Percentiles rank a stretch among this genome's conserved stretches.
These are phyloP conservation scores for Pseudocercospora fijiensis DNA, from an alignment of 2,329 filamentous ascomycete genomes.

Conservation along the genomic window DNA sequence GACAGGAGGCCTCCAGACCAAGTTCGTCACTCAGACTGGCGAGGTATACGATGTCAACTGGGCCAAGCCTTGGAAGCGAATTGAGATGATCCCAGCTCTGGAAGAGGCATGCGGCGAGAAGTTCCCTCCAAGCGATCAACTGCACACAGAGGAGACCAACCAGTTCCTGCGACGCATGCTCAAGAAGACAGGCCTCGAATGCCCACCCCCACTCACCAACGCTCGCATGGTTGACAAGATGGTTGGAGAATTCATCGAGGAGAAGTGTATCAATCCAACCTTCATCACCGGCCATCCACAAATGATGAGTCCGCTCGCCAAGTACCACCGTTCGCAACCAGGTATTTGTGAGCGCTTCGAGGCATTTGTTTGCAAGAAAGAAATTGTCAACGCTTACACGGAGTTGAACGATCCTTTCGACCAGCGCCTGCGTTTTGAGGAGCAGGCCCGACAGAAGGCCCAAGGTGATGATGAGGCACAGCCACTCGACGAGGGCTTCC, in stretches of 20 bases:
- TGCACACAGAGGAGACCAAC: conserved; percentile 86
- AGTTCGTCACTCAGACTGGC: conserved; percentile 80
- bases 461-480: conserved; percentile 98
- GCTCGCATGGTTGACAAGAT: conserved; percentile 95
- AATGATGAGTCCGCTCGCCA: conserved; percentile 94
- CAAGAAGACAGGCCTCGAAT: conserved; percentile 88
- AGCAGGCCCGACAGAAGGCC: conserved; percentile 93
- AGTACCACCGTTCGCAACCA: conserved; percentile 78
- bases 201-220: conserved; percentile 86
- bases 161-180: conserved; percentile 81
- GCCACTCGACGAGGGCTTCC: conserved; percentile 93
- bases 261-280: conserved; percentile 88
- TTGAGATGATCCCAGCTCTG: conserved; percentile 93
- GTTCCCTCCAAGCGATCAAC: conserved; percentile 84
- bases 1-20: conserved; percentile 60
- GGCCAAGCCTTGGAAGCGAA: conserved; percentile 87
- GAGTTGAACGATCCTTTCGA: conserved; percentile 98
- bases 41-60: conserved; percentile 92
- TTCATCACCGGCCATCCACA: conserved; percentile 79
- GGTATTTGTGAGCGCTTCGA: conserved; percentile 97
- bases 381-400: conserved; percentile 95
- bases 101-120: conserved; percentile 89
- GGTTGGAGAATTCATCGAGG: conserved; percentile 86
- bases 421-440: conserved; percentile 86
- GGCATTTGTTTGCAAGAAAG: conserved; percentile 95